A percentile compares a stretch with the other conserved stretches of the same genome.
These are phyloP conservation scores for Aegilops speltoides DNA, from an alignment of 176 grass and related monocot genomes.

Conservation along the genomic window DNA sequence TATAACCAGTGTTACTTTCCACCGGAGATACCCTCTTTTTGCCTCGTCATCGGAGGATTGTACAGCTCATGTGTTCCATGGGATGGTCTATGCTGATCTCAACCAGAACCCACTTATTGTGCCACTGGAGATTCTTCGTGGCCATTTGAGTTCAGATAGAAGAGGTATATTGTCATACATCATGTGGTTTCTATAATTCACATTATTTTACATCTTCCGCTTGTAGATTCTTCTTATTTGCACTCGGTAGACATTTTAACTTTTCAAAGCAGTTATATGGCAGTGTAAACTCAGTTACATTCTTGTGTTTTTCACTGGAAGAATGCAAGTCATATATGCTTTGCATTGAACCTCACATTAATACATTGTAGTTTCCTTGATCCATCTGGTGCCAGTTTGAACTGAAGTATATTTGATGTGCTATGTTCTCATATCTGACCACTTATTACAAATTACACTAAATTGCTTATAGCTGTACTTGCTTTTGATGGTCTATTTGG, in stretches of 20 bases:
- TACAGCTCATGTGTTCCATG: slow-evolving; percentile 88
- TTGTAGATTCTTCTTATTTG: neutral
- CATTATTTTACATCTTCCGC: neutral
- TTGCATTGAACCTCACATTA: neutral
- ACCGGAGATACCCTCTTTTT: slow-evolving; percentile 85
- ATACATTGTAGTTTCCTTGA: no score
- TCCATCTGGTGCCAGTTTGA: neutral
- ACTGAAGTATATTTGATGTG: neutral
- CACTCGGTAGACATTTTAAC: neutral
- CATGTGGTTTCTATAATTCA: neutral
- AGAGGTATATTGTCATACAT: slow-evolving; percentile 55
- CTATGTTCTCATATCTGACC: neutral
- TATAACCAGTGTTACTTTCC: slow-evolving; percentile 82
- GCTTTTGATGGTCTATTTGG: no score
- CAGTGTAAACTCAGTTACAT: neutral
- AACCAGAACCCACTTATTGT: slow-evolving; percentile 98
- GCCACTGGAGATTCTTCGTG: slow-evolving; percentile 88
- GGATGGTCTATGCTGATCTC: slow-evolving; percentile 93
- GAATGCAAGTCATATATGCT: neutral
- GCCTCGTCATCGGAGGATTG: slow-evolving; percentile 85
- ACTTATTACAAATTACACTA: neutral
- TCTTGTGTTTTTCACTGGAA: neutral
- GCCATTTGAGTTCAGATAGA: slow-evolving; percentile 66
- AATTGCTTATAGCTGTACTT: neutral
- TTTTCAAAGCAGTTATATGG: neutral